Base-by-base conservation (phyloP, 2,329 filamentous ascomycete species). In the Cercospora nicotianae region DNA sequence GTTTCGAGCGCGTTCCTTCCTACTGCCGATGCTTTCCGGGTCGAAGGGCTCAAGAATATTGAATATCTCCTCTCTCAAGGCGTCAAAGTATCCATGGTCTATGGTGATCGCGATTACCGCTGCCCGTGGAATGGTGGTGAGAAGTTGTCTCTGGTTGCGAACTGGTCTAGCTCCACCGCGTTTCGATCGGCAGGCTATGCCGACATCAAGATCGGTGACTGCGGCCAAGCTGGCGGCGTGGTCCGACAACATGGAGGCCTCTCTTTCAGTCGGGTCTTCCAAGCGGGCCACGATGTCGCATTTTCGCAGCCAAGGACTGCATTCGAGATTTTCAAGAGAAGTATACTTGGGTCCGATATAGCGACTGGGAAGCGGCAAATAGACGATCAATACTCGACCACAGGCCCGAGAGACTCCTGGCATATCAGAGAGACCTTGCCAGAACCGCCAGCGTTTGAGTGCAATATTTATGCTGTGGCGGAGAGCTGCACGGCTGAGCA, bases 261-360 rank as follows among this genome's bases (percentile, higher is more conserved):
- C 6, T 77, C 77, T 6, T 80, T 80, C 74, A 72, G 74, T 7
- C 70, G 78, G 5, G 72, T 80, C 8, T 79, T 77, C 64, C 61
- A 79, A 55, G 72, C 76, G 23, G 77, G 77, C 8, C 76, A 79
- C 61, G 72, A 75, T 60, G 70, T 16, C 42, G 68, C 67, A 1
- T 70, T 58, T 26, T 87, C 87, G 71, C 84, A 87, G 72, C 86
- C 86, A 0, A 80, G 87, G 70, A 85, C 84, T 0, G 81, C 83
- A 2, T 86, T 83, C 61, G 78, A 84, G 67, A 83, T 88, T 58
- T 87, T 88, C 75, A 79, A 81, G 20, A 84, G 86, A 5, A 81
- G 82, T 0, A 80, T 86, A 60, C 79, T 83, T 61, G 82, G 83
- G 59, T 79, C 77, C 10, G 86, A 87, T 67, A 80, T 89, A 59